Base-by-base conservation (phyloP, 805 yeast species). In the Nematodospora valgi region DNA sequence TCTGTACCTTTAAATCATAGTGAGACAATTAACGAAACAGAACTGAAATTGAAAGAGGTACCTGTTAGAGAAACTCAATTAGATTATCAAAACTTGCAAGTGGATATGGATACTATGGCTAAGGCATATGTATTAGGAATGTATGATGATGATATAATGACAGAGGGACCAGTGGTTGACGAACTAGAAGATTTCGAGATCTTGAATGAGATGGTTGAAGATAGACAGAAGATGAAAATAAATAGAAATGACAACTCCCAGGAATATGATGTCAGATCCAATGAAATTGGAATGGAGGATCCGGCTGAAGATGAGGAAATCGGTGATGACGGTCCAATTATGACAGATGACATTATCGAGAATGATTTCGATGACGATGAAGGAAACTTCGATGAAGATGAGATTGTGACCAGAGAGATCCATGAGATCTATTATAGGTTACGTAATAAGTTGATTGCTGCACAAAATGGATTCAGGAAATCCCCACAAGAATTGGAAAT, bases 111-210 rank as follows among this genome's bases (percentile, higher is more conserved):
- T 32, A 67, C 72, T 3, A 73, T 79, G 80, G 82, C 76, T 0
- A 65, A 68, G 34, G 83, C 82, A 0, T 80, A 80, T 44, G 59
- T 67, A n/a, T 45, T 66, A 15, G 86, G 85, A 1, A 52, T 72
- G 44, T 78, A 76, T 47, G 83, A 79, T 47, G 84, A 76, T 40
- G 84, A 80, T 44, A 54, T 74, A 7, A 66, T 59, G 16, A 72
- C 78, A 0, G 68, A 70, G 32, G 84, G 84, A 0, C 73, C 74
- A 10, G 70, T 80, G 0, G 70, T 80, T 14, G 74, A 74, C 40
- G 59, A 66, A 36, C 35, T 79, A 8, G 68, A 61, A 9, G 86
- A 80, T 49, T 78, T 80, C 47, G 72, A 72, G 43, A 48, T 43
- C 2, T 66, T 78, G 36, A 79, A 80, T 46, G 52, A 59, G 35